Evolutionary conservation across 768 basidiomycete species (phyloP).

Genomic region (Dacryopinax primogenitus): DNA sequence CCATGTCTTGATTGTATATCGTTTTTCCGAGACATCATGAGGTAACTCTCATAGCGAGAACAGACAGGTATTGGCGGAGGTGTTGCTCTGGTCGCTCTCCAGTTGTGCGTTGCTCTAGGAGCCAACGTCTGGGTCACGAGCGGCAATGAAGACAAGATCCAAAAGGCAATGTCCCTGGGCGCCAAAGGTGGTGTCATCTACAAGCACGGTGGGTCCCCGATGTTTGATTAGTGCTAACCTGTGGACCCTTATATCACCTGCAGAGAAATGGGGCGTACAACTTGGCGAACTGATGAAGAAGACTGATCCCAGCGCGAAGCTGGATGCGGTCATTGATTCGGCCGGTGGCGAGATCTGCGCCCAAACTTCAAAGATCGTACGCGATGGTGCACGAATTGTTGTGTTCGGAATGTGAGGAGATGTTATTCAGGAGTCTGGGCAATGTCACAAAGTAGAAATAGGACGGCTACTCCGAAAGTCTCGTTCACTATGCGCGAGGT

Average conservation of each 20-base stretch:
- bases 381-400: conserved; percentile 44
- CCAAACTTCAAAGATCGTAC: conserved; percentile 39
- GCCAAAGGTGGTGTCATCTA: conserved; percentile 70
- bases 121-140: conserved; percentile 77
- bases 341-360: conserved; percentile 53
- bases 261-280: conserved; percentile 42
- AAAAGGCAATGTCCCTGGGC: conserved; percentile 50
- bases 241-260: neutral
- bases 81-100: conserved; percentile 63
- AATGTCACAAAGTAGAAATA: conserved; percentile 20
- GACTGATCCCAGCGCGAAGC: conserved; percentile 19
- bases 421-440: neutral
- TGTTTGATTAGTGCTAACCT: neutral
- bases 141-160: conserved; percentile 53
- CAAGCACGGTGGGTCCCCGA: conserved; percentile 40
- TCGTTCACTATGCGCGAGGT: conserved; percentile 68
- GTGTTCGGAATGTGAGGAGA: conserved; percentile 51
- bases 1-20: conserved; percentile 47
- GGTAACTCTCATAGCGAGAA: neutral
- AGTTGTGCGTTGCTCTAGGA: conserved; percentile 60
- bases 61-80: conserved; percentile 69
- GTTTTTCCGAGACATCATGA: neutral
- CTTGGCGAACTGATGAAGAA: conserved; percentile 35
- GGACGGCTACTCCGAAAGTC: conserved; percentile 49
- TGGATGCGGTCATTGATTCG: conserved; percentile 58